These are phyloP conservation scores for Debaryomyces castellii DNA, from an alignment of 805 yeast genomes.

Conservation along the genomic window DNA sequence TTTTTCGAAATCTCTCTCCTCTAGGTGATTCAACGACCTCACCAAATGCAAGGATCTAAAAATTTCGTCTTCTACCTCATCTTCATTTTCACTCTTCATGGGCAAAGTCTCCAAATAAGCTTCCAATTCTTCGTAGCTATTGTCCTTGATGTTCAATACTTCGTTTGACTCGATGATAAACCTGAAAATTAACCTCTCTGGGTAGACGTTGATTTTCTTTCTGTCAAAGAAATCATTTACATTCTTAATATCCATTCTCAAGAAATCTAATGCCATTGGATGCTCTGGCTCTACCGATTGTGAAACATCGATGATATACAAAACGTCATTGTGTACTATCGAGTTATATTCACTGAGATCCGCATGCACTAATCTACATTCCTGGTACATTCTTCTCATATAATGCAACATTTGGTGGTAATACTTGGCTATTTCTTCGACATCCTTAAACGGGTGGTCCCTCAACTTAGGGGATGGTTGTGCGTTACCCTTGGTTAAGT, in stretches of 20 bases:
- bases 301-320: slow-evolving; percentile 93
- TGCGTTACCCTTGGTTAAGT: slow-evolving; percentile 73
- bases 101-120: slow-evolving; percentile 52
- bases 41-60: slow-evolving; percentile 80
- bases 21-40: slow-evolving; percentile 75
- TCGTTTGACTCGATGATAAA: slow-evolving; percentile 60
- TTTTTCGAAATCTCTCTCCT: slow-evolving; percentile 85
- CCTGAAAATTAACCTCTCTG: slow-evolving; percentile 80
- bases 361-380: slow-evolving; percentile 91
- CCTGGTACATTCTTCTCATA: slow-evolving; percentile 84
- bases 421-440: slow-evolving; percentile 62
- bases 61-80: slow-evolving; percentile 70
- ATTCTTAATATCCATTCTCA: slow-evolving; percentile 96
- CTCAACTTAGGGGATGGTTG: slow-evolving; percentile 88
- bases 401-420: slow-evolving; percentile 80
- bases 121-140: slow-evolving; percentile 42
- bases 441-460: slow-evolving; percentile 74
- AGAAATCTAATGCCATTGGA: slow-evolving; percentile 91
- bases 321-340: slow-evolving; percentile 73
- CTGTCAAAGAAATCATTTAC: slow-evolving; percentile 83
- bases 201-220: slow-evolving; percentile 69
- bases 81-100: slow-evolving; percentile 54
- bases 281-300: slow-evolving; percentile 98
- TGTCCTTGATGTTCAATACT: slow-evolving; percentile 34
- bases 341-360: slow-evolving; percentile 94